Evolutionary conservation across 1,284 basidiomycete genomes (phyloP), one percentile per base, ranked within the genome.

Genomic region (Mycosarcoma mackinlayi): DNA sequence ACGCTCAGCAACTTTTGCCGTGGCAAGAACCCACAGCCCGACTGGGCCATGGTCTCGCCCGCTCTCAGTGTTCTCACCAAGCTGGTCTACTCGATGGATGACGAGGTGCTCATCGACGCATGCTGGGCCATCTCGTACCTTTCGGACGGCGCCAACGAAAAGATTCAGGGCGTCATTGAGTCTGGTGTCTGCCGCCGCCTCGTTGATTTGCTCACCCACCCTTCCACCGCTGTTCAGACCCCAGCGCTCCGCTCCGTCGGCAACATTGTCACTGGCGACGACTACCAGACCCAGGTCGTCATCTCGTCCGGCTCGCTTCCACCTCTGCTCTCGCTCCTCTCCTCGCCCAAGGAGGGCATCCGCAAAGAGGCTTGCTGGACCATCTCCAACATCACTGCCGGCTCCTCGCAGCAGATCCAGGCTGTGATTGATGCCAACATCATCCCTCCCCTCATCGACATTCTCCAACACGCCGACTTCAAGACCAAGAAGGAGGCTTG

Each of bases 51-150:
- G 49, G 79, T 99, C 79, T 93, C 93, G 16, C 96, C 96, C 21
- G 95, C 96, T 42, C 87, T 99, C 45, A 92, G 92, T 39, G 92
- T 98, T 60, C 87, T 99, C 71, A 97, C 94, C 62, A 98, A 98
- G 85, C 86, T 99, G 78, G 97, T 99, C 84, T 98, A 98, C 86
- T 98, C 95, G 45, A 88, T 97, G 80, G 96, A 99, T 83, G 95
- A 98, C 82, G 96, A 99, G 85, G 96, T 98, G 67, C 86, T 99
- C 79, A 99, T 98, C 83, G 96, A 99, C 84, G 96, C 96, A 27
- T 99, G 96, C 87, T 99, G 96, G 96, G 96, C 96, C 41, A 96
- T 99, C 84, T 98, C 94, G 25, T 99, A 99, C 85, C 90, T 99
- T 31, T 98, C 96, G 2, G 96, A 98, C 83, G 96, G 96, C 39